Percentiles rank a stretch among this genome's conserved stretches.
phyloP scores from a whole-genome alignment of 768 basidiomycete species.

The Trichaptum fuscoviolaceum region DNA sequence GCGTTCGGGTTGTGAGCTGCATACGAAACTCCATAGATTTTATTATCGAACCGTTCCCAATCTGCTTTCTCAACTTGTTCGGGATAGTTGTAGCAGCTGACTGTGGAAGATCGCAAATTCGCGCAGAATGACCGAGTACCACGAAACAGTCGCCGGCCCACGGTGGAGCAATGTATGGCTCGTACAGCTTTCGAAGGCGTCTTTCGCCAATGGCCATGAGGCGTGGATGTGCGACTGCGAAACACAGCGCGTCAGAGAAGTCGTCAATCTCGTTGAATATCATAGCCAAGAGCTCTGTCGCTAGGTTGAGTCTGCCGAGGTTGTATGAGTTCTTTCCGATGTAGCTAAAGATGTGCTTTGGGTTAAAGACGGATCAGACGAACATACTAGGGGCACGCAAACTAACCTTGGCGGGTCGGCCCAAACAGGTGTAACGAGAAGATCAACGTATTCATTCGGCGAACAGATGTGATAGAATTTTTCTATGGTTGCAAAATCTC shows the following conservation, averaged over 20 bases:
- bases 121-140: neutral
- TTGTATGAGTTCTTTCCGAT: neutral
- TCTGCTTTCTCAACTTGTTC: neutral
- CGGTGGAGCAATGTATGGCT: neutral
- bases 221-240: neutral
- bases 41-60: neutral
- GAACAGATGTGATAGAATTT: neutral
- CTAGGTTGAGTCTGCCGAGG: neutral
- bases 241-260: neutral
- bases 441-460: neutral
- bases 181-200: neutral
- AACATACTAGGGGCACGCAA: neutral
- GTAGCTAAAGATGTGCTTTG: neutral
- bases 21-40: neutral
- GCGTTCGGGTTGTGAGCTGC: no score
- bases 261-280: neutral
- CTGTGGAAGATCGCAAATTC: neutral
- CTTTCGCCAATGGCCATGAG: neutral
- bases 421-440: neutral
- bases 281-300: neutral
- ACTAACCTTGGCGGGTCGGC: neutral
- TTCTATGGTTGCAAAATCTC: neutral
- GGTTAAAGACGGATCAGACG: neutral
- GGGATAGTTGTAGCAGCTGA: neutral
- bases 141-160: neutral